These are phyloP conservation scores for Rhodotorula sp. DNA, from an alignment of 1,284 basidiomycete species.

Conservation along the genomic window DNA sequence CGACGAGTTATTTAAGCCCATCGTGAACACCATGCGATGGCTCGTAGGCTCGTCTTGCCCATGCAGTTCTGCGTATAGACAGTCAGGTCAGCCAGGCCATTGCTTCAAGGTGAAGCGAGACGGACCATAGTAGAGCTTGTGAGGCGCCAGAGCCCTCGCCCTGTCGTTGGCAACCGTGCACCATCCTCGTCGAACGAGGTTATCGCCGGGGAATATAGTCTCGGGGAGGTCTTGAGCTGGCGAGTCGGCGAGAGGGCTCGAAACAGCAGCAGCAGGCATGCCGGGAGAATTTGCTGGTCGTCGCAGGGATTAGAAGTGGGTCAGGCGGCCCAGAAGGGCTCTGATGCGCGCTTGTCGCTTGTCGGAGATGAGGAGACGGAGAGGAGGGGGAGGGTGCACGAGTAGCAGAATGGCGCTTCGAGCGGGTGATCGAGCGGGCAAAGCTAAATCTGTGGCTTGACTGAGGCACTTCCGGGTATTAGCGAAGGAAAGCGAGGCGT, in stretches of 20 bases:
- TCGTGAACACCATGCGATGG: constrained; percentile 36
- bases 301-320: neutral
- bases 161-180: constrained; percentile 11
- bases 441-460: no score
- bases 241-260: neutral
- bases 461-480: no score
- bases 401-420: neutral
- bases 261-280: neutral
- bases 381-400: neutral
- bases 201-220: constrained; percentile 5
- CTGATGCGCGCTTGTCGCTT: no score
- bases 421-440: neutral
- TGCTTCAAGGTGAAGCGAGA: neutral
- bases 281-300: neutral
- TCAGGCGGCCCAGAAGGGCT: neutral
- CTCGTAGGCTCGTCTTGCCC: constrained; percentile 21
- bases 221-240: neutral
- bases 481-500: no score
- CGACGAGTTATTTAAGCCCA: constrained; percentile 50
- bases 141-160: neutral
- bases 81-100: neutral
- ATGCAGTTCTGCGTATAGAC: constrained; percentile 32
- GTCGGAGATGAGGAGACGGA: no score
- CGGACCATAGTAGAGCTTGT: constrained; percentile 41
- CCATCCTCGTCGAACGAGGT: constrained; percentile 17